Conservation (phyloP, 495 filamentous ascomycete species). For the Elasticomyces elasticus region DNA sequence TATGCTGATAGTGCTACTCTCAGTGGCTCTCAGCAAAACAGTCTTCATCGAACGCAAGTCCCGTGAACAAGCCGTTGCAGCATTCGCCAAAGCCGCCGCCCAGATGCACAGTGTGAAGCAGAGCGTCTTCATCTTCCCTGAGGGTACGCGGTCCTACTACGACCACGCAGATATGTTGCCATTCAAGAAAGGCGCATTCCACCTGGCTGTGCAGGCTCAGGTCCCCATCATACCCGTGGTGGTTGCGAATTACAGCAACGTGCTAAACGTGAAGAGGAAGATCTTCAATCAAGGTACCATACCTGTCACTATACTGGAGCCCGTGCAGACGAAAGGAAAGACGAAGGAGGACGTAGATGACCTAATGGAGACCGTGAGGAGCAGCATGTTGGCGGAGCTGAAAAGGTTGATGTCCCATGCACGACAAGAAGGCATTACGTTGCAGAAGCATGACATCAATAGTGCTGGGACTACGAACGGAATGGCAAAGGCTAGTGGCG, state of each 20-base stretch:
- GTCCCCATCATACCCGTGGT: slow-evolving; percentile 88
- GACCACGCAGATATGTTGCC: slow-evolving; percentile 68
- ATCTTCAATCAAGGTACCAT: slow-evolving; percentile 69
- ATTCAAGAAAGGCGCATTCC: slow-evolving; percentile 98
- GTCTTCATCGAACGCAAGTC: slow-evolving; percentile 93
- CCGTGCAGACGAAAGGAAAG: slow-evolving; percentile 71
- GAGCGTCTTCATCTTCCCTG: slow-evolving; percentile 74
- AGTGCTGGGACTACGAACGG: not conserved
- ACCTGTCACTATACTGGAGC: slow-evolving; percentile 67
- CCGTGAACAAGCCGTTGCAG: slow-evolving; percentile 65
- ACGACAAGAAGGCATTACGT: slow-evolving; percentile 17
- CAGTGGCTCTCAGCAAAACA: slow-evolving; percentile 70
- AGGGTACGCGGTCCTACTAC: slow-evolving; percentile 86
- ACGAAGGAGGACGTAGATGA: slow-evolving; percentile 72
- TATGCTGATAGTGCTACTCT: not conserved
- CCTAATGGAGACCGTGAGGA: slow-evolving; percentile 57
- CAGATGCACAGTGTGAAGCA: slow-evolving; percentile 69
- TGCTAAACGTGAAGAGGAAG: slow-evolving; percentile 59
- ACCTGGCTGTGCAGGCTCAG: slow-evolving; percentile 85
- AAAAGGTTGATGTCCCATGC: slow-evolving; percentile 44
- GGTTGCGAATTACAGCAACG: slow-evolving; percentile 73
- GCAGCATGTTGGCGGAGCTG: slow-evolving; percentile 71
- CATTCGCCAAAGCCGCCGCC: slow-evolving; percentile 70
- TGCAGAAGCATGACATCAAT: slow-evolving; percentile 8
- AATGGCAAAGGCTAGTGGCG: slow-evolving; percentile 8